Base-by-base conservation (phyloP, 2,329 filamentous ascomycete species). In the Calcarisporium arbuscula region DNA sequence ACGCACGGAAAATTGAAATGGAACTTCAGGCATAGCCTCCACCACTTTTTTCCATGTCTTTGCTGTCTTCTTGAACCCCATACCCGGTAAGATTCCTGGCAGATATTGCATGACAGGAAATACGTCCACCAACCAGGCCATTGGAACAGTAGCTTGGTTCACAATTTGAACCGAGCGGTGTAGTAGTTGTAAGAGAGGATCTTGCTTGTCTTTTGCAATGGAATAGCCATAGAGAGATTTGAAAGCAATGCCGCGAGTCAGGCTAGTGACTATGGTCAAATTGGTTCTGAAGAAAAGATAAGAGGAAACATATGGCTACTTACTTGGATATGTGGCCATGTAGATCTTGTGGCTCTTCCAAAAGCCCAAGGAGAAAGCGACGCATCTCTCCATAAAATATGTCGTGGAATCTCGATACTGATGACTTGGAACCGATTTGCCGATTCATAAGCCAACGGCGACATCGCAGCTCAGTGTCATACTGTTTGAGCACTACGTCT, bases 401-500 rank as follows among this genome's bases (percentile, higher is more conserved):
- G 8, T 34, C 28, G 14, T 36, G 29, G 8, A 52, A 57, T 3
- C 35, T 36, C 5, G 36, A 28, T 0, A 39, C 38, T 9, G 41
- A 32, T 2, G 27, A 28, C 29, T 44, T 51, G 1, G 54, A 55
- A 0, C 53, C 54, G 21, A 56, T 20, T 17, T 53, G 38, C 17
- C 52, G 52, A 18, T 57, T 51, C n/a, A 57, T 38, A 3, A 54
- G 27, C 30, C 53, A 57, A 15, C 54, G 50, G 7, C 50, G 46
- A 1, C 38, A 35, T 8, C 47, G 42, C 26, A 46, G 49, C 0
- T 16, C 35, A 2, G 43, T 29, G 8, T 36, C 39, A 14, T 57
- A 52, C 2, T 28, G 30, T n/a, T 42, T 39, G 8, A 46, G 28
- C 8, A 45, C 30, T 4, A 48, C 39, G 1, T 19, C 23, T 1